These are phyloP conservation scores for Calonectria montana DNA, from an alignment of 2,329 filamentous ascomycete genomes.

Conservation along the genomic window DNA sequence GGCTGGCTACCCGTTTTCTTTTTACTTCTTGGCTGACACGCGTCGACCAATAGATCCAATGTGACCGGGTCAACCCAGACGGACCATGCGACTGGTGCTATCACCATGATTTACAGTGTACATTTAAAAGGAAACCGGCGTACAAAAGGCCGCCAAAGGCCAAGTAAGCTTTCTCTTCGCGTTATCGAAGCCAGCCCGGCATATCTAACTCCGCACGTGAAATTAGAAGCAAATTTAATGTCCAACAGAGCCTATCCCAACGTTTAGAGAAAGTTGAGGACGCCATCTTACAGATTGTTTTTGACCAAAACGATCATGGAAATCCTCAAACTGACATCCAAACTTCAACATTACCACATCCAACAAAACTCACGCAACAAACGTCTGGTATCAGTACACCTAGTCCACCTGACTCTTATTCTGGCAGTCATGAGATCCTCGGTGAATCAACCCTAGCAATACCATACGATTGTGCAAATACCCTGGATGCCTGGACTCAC, in stretches of 20 bases:
- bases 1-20: too few species aligned
- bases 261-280: not conserved
- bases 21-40: not conserved
- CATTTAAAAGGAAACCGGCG: not conserved
- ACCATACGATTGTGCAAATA: too few species aligned
- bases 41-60: not conserved
- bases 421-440: not conserved
- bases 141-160: not conserved
- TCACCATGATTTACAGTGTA: not conserved
- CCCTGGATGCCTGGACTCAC: not conserved
- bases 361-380: not conserved
- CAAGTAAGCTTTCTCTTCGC: not conserved
- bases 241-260: not conserved
- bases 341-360: not conserved
- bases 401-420: not conserved
- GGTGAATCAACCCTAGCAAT: not conserved
- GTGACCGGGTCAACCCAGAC: not conserved
- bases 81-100: not conserved
- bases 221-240: not conserved
- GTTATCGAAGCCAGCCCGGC: rapidly evolving
- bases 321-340: not conserved
- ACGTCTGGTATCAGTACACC: not conserved
- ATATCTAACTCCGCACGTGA: not conserved
- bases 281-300: not conserved
- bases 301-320: not conserved